These are phyloP conservation scores for Fragilaria crotonensis DNA, from an alignment of 108 stramenopile genomes.

Conservation along the genomic window DNA sequence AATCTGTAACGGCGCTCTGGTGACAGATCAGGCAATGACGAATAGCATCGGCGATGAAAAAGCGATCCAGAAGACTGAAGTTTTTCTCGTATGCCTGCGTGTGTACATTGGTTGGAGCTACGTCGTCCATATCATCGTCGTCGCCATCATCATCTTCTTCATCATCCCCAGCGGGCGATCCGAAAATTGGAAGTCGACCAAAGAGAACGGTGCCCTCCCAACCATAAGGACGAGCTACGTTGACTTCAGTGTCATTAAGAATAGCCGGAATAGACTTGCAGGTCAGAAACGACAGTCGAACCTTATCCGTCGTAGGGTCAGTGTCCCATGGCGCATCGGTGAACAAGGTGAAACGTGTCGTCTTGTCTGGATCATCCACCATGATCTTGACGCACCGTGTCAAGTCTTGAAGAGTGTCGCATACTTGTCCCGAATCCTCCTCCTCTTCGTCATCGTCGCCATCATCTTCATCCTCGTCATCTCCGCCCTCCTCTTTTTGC, in stretches of 20 bases:
- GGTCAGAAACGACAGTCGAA: too few relatives aligned
- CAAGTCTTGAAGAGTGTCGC: constrained; percentile 80
- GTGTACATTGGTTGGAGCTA: constrained; percentile 42
- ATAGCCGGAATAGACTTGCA: too few relatives aligned
- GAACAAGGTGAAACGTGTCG: constrained; percentile 45
- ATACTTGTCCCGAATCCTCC: constrained; percentile 37
- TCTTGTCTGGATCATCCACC: constrained; percentile 13
- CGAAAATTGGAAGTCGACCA: constrained; percentile 84
- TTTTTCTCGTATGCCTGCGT: constrained; percentile 46
- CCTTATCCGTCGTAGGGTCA: too few relatives aligned
- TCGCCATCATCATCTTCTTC: constrained; percentile 59
- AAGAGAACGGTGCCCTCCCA: too few relatives aligned
- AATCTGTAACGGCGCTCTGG: constrained; percentile 47
- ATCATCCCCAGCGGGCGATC: constrained; percentile 22
- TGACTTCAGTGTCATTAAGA: too few relatives aligned
- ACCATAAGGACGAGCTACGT: too few relatives aligned
- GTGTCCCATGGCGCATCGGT: constrained; percentile 72
- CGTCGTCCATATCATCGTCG: constrained; percentile 39
- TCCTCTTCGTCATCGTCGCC: constrained; percentile 59
- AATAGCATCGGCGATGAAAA: constrained; percentile 60
- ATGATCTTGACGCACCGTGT: constrained; percentile 31
- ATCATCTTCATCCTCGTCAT: constrained; percentile 56
- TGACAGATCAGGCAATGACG: constrained; percentile 72
- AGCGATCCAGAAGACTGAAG: constrained; percentile 64
- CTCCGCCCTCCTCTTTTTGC: constrained; percentile 35